Percentiles rank a stretch among this genome's conserved stretches.
Evolutionary conservation across 768 basidiomycete species (phyloP).

Genomic region (Podaxis sp.): DNA sequence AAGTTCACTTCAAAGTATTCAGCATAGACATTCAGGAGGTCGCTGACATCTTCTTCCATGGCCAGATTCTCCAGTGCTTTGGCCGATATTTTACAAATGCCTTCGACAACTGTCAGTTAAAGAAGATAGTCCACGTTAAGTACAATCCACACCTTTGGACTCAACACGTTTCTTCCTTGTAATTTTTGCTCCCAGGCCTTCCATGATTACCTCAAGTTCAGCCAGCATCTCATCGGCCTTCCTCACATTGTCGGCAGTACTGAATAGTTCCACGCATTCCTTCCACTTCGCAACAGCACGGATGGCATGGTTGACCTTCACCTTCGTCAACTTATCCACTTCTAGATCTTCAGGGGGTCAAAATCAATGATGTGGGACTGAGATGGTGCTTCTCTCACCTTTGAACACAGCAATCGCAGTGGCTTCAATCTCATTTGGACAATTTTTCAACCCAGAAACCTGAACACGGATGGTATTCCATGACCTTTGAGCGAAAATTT

Average conservation of each 20-base stretch:
- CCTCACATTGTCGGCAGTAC: not conserved
- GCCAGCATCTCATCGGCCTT: not conserved
- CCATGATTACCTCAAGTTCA: not conserved
- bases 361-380: no score
- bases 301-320: not conserved
- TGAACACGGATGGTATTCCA: not conserved
- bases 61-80: not conserved
- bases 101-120: not conserved
- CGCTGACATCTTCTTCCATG: constrained; percentile 1
- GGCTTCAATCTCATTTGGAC: no score
- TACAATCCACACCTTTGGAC: not conserved
- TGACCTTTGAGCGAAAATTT: not conserved
- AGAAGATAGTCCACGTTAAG: not conserved
- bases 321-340: not conserved
- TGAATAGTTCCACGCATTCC: not conserved
- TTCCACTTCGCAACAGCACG: not conserved
- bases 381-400: not conserved
- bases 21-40: not conserved
- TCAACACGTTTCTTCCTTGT: not conserved
- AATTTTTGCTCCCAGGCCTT: not conserved
- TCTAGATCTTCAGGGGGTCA: no score
- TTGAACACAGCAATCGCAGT: no score
- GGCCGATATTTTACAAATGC: not conserved
- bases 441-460: no score
- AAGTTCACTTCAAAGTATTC: not conserved